These are phyloP conservation scores for Mortierella sp. DNA, from an alignment of 371 early-diverging fungal species.

Conservation along the genomic window DNA sequence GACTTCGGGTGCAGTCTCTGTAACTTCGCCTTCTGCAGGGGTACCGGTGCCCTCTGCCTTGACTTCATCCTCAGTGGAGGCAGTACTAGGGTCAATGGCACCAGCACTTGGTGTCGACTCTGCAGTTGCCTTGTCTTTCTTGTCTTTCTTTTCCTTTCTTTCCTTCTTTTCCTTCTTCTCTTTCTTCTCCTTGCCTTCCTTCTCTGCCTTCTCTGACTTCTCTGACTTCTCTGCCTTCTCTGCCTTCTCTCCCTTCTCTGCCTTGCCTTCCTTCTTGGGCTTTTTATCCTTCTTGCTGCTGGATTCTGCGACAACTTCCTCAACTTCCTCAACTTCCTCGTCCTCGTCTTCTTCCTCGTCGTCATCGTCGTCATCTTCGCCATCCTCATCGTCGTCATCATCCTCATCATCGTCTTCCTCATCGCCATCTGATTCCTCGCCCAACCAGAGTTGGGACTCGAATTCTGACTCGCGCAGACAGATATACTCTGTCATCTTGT, in stretches of 20 bases:
- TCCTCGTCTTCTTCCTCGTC: slow-evolving; percentile 42
- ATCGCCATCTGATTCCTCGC: slow-evolving; percentile 61
- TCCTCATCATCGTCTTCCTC: slow-evolving; percentile 59
- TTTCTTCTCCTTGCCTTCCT: slow-evolving; percentile 39
- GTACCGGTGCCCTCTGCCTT: slow-evolving; percentile 14
- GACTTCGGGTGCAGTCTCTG: slow-evolving; percentile 25
- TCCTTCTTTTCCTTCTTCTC: slow-evolving; percentile 49
- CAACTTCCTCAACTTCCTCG: slow-evolving; percentile 7
- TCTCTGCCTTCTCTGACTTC: slow-evolving; percentile 18
- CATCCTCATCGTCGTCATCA: slow-evolving; percentile 57
- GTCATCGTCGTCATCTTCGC: slow-evolving; percentile 49
- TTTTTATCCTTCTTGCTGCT: slow-evolving; percentile 50
- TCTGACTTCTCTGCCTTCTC: slow-evolving; percentile 17
- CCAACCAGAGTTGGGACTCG: slow-evolving; percentile 61
- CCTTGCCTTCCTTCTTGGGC: slow-evolving; percentile 26
- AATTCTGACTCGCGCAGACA: slow-evolving; percentile 61
- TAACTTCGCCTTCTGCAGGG: slow-evolving; percentile 6
- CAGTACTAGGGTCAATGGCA: slow-evolving; percentile 23
- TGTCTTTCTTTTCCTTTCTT: slow-evolving; percentile 55
- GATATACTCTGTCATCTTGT: slow-evolving; percentile 70
- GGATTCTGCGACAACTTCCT: slow-evolving; percentile 30
- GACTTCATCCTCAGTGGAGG: slow-evolving; percentile 5
- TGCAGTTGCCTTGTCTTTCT: slow-evolving; percentile 48
- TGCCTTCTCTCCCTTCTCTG: slow-evolving; percentile 29
- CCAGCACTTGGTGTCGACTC: slow-evolving; percentile 39